A percentile compares a stretch with the other conserved stretches of the same genome.
Conservation (phyloP, 2,329 filamentous ascomycete species). For the Tolypocladium amazonense region DNA sequence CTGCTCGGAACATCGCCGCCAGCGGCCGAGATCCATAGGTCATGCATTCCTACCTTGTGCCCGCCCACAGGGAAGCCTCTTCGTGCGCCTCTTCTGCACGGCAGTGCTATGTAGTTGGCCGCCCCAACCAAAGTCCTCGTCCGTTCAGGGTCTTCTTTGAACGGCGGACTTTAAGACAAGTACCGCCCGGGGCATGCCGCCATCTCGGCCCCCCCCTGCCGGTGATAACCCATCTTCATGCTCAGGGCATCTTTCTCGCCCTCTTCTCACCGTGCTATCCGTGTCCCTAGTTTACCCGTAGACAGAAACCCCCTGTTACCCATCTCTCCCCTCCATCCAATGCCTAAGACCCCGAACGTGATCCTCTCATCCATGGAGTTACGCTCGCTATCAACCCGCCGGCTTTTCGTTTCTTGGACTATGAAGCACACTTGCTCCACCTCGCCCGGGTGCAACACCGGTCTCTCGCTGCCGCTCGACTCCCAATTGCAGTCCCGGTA, state of each 20-base stretch:
- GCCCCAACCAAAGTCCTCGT: neutral
- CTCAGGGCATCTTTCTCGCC: neutral
- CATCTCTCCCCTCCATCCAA: slow-evolving; percentile 85
- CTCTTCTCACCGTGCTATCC: slow-evolving; percentile 20
- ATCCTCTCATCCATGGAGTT: slow-evolving; percentile 43
- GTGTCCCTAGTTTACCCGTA: slow-evolving; percentile 67
- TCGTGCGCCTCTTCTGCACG: neutral
- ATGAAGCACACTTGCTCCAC: slow-evolving; percentile 58
- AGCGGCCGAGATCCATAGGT: neutral
- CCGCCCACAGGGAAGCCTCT: neutral
- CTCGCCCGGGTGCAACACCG: slow-evolving; percentile 51
- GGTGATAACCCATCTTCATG: too few species aligned
- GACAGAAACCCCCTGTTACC: slow-evolving; percentile 80
- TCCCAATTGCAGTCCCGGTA: slow-evolving; percentile 50
- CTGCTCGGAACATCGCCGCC: neutral
- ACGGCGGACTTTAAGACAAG: neutral
- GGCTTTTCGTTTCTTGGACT: slow-evolving; percentile 32
- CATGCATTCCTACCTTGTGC: neutral
- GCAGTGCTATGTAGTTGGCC: neutral
- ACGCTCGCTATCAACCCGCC: slow-evolving; percentile 15
- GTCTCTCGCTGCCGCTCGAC: slow-evolving; percentile 29
- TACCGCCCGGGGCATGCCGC: neutral
- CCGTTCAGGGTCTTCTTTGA: neutral
- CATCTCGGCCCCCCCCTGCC: neutral
- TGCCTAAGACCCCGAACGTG: slow-evolving; percentile 68